Evolutionary conservation across 495 filamentous ascomycete species (phyloP), one percentile per base, ranked within the genome.

Genomic region (Sordaria brevicollis): DNA sequence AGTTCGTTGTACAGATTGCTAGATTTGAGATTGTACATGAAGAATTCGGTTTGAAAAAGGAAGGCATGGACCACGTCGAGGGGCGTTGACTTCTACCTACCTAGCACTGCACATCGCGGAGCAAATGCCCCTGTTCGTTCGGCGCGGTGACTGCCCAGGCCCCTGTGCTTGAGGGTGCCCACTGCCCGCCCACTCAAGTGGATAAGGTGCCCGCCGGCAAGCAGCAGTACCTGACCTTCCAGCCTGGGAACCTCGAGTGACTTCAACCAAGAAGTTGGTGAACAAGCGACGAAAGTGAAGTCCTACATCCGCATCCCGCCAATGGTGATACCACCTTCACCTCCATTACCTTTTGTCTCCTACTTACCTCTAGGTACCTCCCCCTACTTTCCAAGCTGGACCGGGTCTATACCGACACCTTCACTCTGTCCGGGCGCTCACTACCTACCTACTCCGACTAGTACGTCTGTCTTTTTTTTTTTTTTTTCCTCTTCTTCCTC

Each of bases 71-170:
- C 49, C 25, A 31, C 49, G 5, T 31, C 29, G 49, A 62, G 49
- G 49, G 49, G 49, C 49, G 49, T 62, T n/a, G n/a, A n/a, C n/a
- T 62, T 62, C 15, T 54, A 29, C n/a, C n/a, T n/a, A n/a, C n/a
- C n/a, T n/a, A n/a, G n/a, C n/a, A n/a, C n/a, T n/a, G 37, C 39
- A 62, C 66, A 65, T 65, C 33, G 66, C 70, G 70, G 70, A 71
- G 70, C 70, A 71, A 69, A 68, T 41, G 54, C 67, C 70, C 70
- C 70, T 69, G 66, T 35, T 37, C 49, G 49, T 62, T 5, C 49
- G 29, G 49, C 49, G 29, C 25, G 21, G 49, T 25, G 25, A 29
- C 25, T 62, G 49, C 49, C 49, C 49, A 57, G 49, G n/a, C n/a
- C n/a, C n/a, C n/a, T n/a, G n/a, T 31, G 49, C 49, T 31, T 57